Evolutionary conservation across 2,329 filamentous ascomycete genomes (phyloP).

Genomic region (Colletotrichum truncatum): DNA sequence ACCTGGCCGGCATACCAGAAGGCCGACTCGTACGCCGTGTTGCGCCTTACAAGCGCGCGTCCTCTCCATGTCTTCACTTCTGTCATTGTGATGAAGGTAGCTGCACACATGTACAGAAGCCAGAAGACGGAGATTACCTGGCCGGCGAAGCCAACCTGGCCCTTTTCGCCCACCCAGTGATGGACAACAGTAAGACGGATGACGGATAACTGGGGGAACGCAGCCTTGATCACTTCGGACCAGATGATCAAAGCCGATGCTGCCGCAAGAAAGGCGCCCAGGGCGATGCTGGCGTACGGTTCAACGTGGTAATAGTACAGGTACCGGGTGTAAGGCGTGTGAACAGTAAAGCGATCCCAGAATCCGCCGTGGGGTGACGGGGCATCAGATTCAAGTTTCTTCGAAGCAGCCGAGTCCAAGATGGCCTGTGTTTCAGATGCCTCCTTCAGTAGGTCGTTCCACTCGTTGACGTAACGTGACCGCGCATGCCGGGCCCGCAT

Average conservation of each 20-base stretch:
- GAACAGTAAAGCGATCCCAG: conserved; percentile 63
- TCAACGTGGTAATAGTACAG: conserved; percentile 78
- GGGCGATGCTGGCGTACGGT: conserved; percentile 70
- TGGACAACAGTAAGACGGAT: conserved; percentile 75
- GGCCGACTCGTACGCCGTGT: conserved; percentile 91
- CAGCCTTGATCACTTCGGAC: conserved; percentile 91
- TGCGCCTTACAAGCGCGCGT: conserved; percentile 86
- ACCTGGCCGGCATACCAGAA: conserved; percentile 97
- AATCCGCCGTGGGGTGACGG: conserved; percentile 63
- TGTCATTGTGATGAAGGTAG: conserved; percentile 85
- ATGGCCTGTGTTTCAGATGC: conserved; percentile 82
- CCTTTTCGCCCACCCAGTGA: conserved; percentile 75
- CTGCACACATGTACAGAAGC: conserved; percentile 96
- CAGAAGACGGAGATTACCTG: conserved; percentile 86
- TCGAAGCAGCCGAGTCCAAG: conserved; percentile 83
- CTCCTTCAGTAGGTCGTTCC: conserved; percentile 80
- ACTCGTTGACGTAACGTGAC: conserved; percentile 84
- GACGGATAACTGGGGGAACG: conserved; percentile 79
- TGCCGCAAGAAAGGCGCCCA: conserved; percentile 74
- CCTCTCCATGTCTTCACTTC: conserved; percentile 99
- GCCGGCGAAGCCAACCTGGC: conserved; percentile 84
- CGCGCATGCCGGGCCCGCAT: conserved; percentile 85
- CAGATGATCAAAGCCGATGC: conserved; percentile 88
- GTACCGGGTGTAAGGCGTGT: conserved; percentile 86
- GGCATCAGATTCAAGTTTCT: conserved; percentile 79